Evolutionary conservation across 2,329 filamentous ascomycete genomes (phyloP).

Genomic region (Drechslerella stenobrocha): DNA sequence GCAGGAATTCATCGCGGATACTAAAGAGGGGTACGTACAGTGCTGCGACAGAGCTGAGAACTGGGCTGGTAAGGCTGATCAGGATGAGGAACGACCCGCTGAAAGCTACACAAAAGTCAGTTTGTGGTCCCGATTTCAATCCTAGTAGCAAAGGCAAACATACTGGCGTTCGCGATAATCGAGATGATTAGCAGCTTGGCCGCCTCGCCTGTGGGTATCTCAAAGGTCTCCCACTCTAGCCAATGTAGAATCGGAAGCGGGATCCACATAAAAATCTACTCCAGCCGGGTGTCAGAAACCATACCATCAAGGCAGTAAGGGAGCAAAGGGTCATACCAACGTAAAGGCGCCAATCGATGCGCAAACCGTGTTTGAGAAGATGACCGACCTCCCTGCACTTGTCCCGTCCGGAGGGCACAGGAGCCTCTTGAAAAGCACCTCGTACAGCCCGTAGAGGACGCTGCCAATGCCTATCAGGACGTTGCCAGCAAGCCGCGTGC

Average conservation of each 20-base stretch:
- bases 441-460: conserved; percentile 93
- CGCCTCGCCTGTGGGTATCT: conserved; percentile 74
- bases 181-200: conserved; percentile 79
- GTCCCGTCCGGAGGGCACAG: conserved; percentile 92
- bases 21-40: conserved; percentile 57
- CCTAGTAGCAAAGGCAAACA: neutral
- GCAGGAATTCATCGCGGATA: neutral
- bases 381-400: conserved; percentile 81
- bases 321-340: conserved; percentile 59
- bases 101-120: conserved; percentile 62
- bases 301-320: no score
- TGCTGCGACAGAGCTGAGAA: conserved; percentile 87
- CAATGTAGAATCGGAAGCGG: conserved; percentile 82
- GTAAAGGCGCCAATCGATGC: conserved; percentile 86
- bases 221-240: conserved; percentile 77
- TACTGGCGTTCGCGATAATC: conserved; percentile 80
- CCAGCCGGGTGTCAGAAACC: no score
- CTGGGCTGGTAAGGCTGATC: conserved; percentile 88
- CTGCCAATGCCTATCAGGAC: conserved; percentile 87
- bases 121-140: conserved; percentile 1
- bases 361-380: conserved; percentile 93
- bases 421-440: conserved; percentile 91
- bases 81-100: conserved; percentile 90
- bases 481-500: conserved; percentile 78
- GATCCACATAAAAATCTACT: conserved; percentile 79